These are phyloP conservation scores for Triticum turgidum DNA, from an alignment of 176 grass and related monocot species.

Conservation along the genomic window DNA sequence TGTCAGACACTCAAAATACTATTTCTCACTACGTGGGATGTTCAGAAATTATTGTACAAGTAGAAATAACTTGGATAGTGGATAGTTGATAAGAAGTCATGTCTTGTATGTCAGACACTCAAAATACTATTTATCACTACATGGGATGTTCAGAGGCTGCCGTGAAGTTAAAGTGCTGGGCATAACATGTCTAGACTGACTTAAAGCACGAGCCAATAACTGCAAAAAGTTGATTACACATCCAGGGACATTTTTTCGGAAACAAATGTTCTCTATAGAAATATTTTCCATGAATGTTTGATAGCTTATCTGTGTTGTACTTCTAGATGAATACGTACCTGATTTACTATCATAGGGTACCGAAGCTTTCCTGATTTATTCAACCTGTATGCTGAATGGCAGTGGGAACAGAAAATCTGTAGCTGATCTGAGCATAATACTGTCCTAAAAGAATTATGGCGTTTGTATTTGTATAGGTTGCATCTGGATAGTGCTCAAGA, in stretches of 20 bases:
- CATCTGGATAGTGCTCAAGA: slow-evolving; percentile 73
- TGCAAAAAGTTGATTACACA: neutral
- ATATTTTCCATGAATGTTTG: neutral
- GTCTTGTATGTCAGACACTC: neutral
- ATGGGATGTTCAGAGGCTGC: neutral
- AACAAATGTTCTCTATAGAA: slow-evolving; percentile 1
- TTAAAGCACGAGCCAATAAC: neutral
- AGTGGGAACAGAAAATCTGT: neutral
- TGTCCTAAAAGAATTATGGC: slow-evolving; percentile 19
- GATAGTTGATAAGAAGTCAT: neutral
- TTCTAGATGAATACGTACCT: neutral
- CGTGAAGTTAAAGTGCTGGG: neutral
- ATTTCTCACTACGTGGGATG: no score
- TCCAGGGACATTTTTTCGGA: neutral
- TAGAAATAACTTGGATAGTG: no score
- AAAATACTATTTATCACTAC: neutral
- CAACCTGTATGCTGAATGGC: neutral
- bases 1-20: no score
- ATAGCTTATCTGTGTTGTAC: neutral
- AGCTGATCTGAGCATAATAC: neutral
- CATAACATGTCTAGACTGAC: neutral
- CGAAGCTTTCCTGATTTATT: neutral
- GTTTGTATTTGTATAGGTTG: slow-evolving; percentile 49
- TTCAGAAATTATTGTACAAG: no score
- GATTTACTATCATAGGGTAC: neutral